These are phyloP conservation scores for Iris pallida DNA, from an alignment of 116 monocot genomes.

Conservation along the genomic window DNA sequence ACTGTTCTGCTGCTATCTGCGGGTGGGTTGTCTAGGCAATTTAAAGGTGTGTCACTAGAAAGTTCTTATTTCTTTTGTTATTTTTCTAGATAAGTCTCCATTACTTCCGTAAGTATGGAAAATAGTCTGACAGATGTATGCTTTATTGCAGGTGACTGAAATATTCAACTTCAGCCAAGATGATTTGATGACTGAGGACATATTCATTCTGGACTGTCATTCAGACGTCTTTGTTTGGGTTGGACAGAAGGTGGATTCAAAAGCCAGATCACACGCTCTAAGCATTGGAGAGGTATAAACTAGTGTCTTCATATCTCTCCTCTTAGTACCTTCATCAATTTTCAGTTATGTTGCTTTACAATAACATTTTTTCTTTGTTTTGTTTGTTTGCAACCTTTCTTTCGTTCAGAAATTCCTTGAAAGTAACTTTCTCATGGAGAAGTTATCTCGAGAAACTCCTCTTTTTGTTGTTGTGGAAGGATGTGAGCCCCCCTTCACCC, in stretches of 20 bases:
- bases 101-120: background rate
- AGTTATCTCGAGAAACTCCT: slow-evolving; percentile 43
- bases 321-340: no score
- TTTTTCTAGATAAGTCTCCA: background rate
- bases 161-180: slow-evolving; percentile 76
- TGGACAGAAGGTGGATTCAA: slow-evolving; percentile 52
- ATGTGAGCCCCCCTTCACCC: slow-evolving; percentile 57
- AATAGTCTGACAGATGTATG: background rate
- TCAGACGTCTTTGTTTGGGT: slow-evolving; percentile 75
- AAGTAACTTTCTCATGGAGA: slow-evolving; percentile 54
- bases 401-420: slow-evolving; percentile 54
- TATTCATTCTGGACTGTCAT: slow-evolving; percentile 57
- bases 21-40: slow-evolving; percentile 28
- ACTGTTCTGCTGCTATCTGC: background rate
- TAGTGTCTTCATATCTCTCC: no score
- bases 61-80: slow-evolving; percentile 1
- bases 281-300: slow-evolving; percentile 49
- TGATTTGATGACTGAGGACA: slow-evolving; percentile 79
- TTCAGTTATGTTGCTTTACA: no score
- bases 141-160: slow-evolving; percentile 49
- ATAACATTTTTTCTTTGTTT: no score
- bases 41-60: slow-evolving; percentile 26
- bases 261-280: slow-evolving; percentile 43
- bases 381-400: no score
- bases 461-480: slow-evolving; percentile 59